A percentile compares a stretch with the other conserved stretches of the same genome.
These are phyloP conservation scores for Russula vinacea DNA, from an alignment of 768 basidiomycete genomes.

Conservation along the genomic window DNA sequence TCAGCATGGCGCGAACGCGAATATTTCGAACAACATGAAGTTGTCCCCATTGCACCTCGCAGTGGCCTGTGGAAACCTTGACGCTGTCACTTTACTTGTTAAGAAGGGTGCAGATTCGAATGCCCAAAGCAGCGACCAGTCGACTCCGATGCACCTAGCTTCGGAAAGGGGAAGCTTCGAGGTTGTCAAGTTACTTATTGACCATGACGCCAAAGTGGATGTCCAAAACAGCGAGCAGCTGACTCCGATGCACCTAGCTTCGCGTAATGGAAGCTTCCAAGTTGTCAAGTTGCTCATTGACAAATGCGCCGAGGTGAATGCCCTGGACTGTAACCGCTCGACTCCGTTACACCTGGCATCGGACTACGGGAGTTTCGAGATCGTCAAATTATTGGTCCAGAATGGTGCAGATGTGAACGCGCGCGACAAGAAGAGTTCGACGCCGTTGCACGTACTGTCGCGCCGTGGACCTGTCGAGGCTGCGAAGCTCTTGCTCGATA, in stretches of 20 bases:
- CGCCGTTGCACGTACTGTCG: neutral
- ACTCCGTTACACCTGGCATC: slow-evolving; percentile 2
- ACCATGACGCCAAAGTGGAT: neutral
- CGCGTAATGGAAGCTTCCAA: neutral
- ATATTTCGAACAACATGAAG: too few relatives aligned
- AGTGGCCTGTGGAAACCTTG: neutral
- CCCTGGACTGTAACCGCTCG: neutral
- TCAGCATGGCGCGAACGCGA: neutral
- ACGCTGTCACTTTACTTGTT: too few relatives aligned
- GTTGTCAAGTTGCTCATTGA: neutral
- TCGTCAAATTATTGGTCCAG: neutral
- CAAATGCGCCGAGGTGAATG: neutral
- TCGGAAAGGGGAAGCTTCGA: too few relatives aligned
- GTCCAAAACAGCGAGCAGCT: neutral
- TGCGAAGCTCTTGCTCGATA: neutral
- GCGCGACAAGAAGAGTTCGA: neutral
- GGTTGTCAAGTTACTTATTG: neutral
- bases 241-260: neutral
- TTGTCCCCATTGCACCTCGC: neutral
- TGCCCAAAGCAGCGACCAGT: too few relatives aligned
- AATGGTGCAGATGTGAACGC: neutral
- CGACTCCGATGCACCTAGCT: too few relatives aligned
- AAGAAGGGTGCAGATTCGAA: too few relatives aligned
- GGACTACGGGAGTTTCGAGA: neutral
- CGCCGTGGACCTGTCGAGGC: neutral